Base-by-base conservation (phyloP, 108 stramenopile species). In the Stephanodiscus triporus region DNA sequence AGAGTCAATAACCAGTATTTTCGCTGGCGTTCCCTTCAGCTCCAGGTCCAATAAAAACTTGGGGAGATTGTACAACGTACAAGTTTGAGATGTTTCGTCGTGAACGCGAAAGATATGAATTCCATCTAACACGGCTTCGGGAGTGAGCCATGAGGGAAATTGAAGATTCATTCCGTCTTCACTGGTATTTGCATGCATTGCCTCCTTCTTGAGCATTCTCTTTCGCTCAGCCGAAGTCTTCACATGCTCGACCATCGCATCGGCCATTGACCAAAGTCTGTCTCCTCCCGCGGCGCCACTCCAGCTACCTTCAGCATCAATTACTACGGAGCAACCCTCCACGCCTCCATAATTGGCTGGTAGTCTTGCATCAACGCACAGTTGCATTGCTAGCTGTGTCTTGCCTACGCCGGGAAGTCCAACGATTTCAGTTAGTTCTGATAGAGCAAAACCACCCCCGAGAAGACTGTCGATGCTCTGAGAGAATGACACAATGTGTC, bases 251-350 rank as follows among this genome's bases (percentile, higher is more conserved):
- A 84, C 80, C 45, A 77, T 65, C 20, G 91, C 93, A 19, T 56
- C 38, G 4, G 97, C 97, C 92, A 98, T 97, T 55, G 80, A 53
- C 37, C 64, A 74, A 19, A 89, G 81, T 55, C 98, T 85, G 66
- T 97, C 94, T 5, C 85, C 82, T 42, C 76, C 76, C 17, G 65
- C 68, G 38, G 54, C 68, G 50, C 58, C 66, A 49, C 80, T 69
- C 68, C 97, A 97, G 75, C 88, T 92, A 11, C 98, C 98, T 79
- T 99, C 98, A 8, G 95, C 84, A 81, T 99, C 98, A 30, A 99
- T 84, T 66, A 91, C 95, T 2, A 96, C 60, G 16, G 93, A 78
- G 48, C 89, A 83, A 6, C 97, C 97, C 26, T 79, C 88, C 4
- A 96, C 91, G 19, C 98, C 98, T 8, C 97, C 95, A 61, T 95